phyloP scores from a whole-genome alignment of 371 early-diverging fungal genomes.

The Aphelidium insulamus region DNA sequence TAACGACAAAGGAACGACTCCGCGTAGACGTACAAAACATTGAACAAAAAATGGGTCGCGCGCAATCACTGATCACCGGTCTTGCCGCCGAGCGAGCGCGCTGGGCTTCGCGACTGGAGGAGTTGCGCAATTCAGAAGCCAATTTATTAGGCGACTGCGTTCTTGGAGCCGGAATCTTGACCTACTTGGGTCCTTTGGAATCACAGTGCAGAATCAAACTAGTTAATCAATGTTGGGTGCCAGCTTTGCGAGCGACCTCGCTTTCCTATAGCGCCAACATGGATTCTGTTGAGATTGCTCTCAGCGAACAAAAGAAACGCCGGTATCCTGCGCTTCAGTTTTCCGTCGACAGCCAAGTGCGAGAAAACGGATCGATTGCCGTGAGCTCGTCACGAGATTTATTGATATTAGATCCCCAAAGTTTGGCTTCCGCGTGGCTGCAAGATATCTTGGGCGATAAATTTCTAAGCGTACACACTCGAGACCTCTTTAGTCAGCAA shows the following conservation, averaged over 20 bases:
- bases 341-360: constrained; percentile 21
- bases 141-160: constrained; percentile 24
- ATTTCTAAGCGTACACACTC: constrained; percentile 17
- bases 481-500: constrained; percentile 20
- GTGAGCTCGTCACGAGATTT: constrained; percentile 26
- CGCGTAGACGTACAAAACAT: constrained; percentile 21
- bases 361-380: constrained; percentile 29
- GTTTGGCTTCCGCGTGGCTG: constrained; percentile 27
- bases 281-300: constrained; percentile 16
- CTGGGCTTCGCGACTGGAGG: constrained; percentile 23
- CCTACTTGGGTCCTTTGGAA: constrained; percentile 26
- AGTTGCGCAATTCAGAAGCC: constrained; percentile 18
- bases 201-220: constrained; percentile 14
- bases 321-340: constrained; percentile 28
- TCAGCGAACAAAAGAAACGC: constrained; percentile 20
- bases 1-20: constrained; percentile 20
- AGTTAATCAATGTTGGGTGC: constrained; percentile 16
- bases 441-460: constrained; percentile 20
- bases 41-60: constrained; percentile 19
- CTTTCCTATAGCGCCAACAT: constrained; percentile 23
- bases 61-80: constrained; percentile 27
- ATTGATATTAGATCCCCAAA: constrained; percentile 28
- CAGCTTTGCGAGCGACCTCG: constrained; percentile 18
- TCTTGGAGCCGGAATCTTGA: constrained; percentile 23
- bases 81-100: constrained; percentile 21